Base-by-base conservation (phyloP, 345 rosid genomes). In the Carallia pectinifolia region DNA sequence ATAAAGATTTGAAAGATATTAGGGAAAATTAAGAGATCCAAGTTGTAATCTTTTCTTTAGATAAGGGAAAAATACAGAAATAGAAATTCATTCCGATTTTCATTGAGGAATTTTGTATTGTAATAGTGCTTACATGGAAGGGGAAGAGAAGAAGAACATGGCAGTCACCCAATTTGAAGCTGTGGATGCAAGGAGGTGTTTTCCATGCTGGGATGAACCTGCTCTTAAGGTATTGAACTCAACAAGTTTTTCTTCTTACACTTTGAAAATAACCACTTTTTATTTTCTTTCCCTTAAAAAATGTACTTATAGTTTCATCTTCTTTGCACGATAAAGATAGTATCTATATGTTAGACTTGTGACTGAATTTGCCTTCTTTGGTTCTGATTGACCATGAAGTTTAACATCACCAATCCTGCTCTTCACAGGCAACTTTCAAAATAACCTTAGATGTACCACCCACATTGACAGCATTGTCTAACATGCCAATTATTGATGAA, bases 181-280 rank as follows among this genome's bases (percentile, higher is more conserved):
- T 5, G 83, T 73, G 36, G 73, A 62, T 16, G 88, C 86, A 30
- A 74, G 88, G 77, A 37, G 81, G 27, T 80, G 85, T 75, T 81
- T 82, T 67, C 88, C 86, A 34, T 85, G 86, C 79, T 78, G 83
- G 84, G 88, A 85, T 34, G 88, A 85, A 37, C 86, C 88, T 31
- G 80, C 85, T 72, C 71, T 78, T 31, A 85, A 82, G 80, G 88
- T 78, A 73, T 27, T 54, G 23, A 61, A 34, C 16, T 27, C 4
- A 38, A 38, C 1, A 8, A 47, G 18, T 29, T 34, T 30, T n/a
- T 50, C 61, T 37, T 31, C 30, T 38, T 62, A 8, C 47, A 54
- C 29, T n/a, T 23, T 54, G 53, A 36, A 68, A 37, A 37, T 4
- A 12, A 33, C 23, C 23, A 23, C 23, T 23, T 23, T 23, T 23